Conservation (phyloP, 306 rosid genomes). For the Cercis canadensis region DNA sequence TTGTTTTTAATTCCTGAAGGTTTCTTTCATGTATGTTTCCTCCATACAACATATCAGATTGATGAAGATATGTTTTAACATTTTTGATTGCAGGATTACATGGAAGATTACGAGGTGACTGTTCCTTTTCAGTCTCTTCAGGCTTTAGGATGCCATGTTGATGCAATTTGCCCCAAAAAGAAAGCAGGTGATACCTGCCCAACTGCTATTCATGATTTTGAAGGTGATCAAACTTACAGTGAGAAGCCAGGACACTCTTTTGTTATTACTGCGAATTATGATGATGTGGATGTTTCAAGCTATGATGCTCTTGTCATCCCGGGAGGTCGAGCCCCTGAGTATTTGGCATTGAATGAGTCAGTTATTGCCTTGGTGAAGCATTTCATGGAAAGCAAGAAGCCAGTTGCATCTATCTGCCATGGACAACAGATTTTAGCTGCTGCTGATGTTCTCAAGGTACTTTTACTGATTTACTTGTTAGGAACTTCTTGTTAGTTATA, state of each 20-base stretch:
- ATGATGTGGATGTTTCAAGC: slow-evolving; percentile 46
- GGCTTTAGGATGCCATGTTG: slow-evolving; percentile 67
- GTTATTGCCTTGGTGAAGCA: slow-evolving; percentile 17
- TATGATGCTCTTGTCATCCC: slow-evolving; percentile 36
- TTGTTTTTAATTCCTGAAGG: background rate
- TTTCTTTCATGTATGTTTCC: background rate
- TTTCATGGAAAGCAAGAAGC: slow-evolving; percentile 17
- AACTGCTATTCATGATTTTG: slow-evolving; percentile 70
- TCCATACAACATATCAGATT: background rate
- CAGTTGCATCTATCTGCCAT: slow-evolving; percentile 27
- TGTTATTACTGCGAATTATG: slow-evolving; percentile 49
- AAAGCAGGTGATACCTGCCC: slow-evolving; percentile 59
- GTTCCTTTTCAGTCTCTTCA: slow-evolving; percentile 67
- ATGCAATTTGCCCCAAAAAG: slow-evolving; percentile 65
- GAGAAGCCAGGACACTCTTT: slow-evolving; percentile 62
- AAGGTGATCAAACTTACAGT: slow-evolving; percentile 68
- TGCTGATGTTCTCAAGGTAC: slow-evolving; percentile 63
- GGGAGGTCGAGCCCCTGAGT: background rate
- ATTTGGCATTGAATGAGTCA: background rate
- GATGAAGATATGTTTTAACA: background rate
- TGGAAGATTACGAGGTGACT: slow-evolving; percentile 63
- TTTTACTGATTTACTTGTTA: background rate
- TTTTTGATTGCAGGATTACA: slow-evolving; percentile 50
- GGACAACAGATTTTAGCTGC: slow-evolving; percentile 67
- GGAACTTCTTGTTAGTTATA: no score